Evolutionary conservation across 768 basidiomycete species (phyloP).

Genomic region (Mycena crocata): DNA sequence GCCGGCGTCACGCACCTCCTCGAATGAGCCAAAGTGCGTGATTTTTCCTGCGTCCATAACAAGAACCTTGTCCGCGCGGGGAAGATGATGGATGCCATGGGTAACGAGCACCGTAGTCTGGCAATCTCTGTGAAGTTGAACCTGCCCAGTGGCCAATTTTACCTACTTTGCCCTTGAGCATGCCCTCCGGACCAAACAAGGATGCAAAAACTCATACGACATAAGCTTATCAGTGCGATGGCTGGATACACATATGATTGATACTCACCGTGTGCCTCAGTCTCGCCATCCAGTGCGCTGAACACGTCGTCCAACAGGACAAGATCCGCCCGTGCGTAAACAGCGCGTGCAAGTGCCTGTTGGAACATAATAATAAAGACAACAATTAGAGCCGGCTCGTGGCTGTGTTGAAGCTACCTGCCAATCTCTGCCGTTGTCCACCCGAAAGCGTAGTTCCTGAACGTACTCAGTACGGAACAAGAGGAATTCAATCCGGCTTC

Average conservation of each 20-base stretch:
- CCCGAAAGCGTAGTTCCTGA: conserved; percentile 24
- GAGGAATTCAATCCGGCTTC: background rate
- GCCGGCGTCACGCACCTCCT: conserved; percentile 13
- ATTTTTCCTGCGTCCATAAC: conserved; percentile 11
- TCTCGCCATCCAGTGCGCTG: conserved; percentile 14
- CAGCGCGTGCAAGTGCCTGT: conserved; percentile 11
- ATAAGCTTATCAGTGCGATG: background rate
- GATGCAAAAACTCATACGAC: conserved; percentile 23
- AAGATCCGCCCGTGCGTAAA: conserved; percentile 12
- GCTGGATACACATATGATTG: background rate
- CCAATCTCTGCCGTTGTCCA: conserved; percentile 24
- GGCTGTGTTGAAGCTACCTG: no score
- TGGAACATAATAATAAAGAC: background rate
- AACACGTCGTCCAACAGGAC: conserved; percentile 14
- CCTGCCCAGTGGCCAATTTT: no score
- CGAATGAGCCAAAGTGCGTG: conserved; percentile 26
- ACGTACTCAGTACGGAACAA: background rate
- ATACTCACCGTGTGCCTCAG: conserved; percentile 11
- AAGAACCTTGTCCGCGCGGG: conserved; percentile 27
- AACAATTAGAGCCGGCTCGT: background rate
- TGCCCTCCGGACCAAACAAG: conserved; percentile 23
- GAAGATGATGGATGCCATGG: conserved; percentile 26
- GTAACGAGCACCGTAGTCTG: conserved; percentile 29
- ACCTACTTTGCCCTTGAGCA: conserved; percentile 25
- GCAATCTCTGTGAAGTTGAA: background rate